phyloP scores from a whole-genome alignment of 2,329 filamentous ascomycete genomes.

The Penicillium digitatum region DNA sequence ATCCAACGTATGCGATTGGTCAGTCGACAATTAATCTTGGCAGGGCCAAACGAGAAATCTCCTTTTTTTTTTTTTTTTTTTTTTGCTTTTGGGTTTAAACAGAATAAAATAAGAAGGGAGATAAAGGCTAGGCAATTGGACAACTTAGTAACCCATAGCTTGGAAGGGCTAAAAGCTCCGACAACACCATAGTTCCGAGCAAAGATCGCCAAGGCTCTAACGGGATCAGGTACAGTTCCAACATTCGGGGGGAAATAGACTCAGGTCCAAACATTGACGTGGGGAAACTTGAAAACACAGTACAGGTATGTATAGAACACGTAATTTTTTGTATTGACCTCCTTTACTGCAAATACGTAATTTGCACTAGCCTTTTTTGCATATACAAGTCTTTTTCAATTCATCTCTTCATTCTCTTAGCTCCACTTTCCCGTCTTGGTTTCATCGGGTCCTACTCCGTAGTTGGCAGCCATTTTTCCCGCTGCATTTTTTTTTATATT shows the following conservation, averaged over 20 bases:
- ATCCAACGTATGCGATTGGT: neutral
- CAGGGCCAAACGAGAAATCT: neutral
- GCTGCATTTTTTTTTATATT: neutral
- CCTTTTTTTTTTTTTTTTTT: neutral
- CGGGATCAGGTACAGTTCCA: neutral
- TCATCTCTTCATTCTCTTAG: neutral
- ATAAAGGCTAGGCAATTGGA: neutral
- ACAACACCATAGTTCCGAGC: neutral
- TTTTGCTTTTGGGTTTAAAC: neutral
- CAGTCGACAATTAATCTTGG: neutral
- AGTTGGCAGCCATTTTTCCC: neutral
- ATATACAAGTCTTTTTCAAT: neutral
- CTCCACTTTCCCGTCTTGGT: neutral
- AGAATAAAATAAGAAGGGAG: neutral
- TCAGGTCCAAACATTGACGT: conserved; percentile 8
- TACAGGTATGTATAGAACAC: neutral
- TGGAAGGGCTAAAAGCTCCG: conserved; percentile 6
- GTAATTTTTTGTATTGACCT: neutral
- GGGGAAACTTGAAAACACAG: conserved; percentile 3
- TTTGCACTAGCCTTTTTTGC: neutral
- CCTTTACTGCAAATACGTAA: neutral
- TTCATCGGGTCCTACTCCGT: neutral
- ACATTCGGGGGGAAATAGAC: neutral
- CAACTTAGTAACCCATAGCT: too few relatives aligned
- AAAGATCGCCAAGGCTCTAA: neutral